Evolutionary conservation across 1,284 basidiomycete species (phyloP).

Genomic region (Ustilago nuda): DNA sequence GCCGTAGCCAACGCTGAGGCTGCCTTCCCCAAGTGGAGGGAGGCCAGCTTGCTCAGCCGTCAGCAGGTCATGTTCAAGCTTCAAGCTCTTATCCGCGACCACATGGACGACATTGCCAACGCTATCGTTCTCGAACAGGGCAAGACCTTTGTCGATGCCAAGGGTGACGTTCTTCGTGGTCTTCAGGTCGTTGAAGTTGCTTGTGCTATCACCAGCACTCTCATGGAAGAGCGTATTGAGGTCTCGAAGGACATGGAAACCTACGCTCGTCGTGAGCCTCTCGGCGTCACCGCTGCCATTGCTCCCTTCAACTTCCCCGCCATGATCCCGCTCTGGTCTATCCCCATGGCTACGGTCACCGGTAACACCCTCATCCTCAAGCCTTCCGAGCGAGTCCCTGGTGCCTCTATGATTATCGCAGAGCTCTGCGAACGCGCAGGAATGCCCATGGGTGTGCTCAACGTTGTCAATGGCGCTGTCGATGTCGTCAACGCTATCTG

Average conservation of each 20-base stretch:
- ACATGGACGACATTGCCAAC: conserved; percentile 70
- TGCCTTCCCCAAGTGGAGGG: conserved; percentile 90
- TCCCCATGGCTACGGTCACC: conserved; percentile 77
- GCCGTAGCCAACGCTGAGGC: conserved; percentile 88
- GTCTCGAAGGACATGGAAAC: conserved; percentile 98
- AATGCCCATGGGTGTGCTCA: conserved; percentile 69
- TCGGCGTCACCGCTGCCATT: conserved; percentile 70
- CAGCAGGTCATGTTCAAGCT: conserved; percentile 85
- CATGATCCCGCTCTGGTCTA: conserved; percentile 92
- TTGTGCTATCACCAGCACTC: conserved; percentile 81
- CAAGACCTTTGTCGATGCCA: conserved; percentile 78
- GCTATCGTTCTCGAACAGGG: conserved; percentile 67
- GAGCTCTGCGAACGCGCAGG: conserved; percentile 89
- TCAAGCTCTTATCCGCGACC: conserved; percentile 69
- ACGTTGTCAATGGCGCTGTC: conserved; percentile 83
- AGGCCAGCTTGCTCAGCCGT: conserved; percentile 83
- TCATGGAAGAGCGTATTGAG: conserved; percentile 92
- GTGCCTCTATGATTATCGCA: conserved; percentile 96
- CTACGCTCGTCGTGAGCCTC: conserved; percentile 80
- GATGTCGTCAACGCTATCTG: conserved; percentile 94
- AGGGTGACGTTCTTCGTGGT: conserved; percentile 92
- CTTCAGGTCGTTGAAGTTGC: conserved; percentile 94
- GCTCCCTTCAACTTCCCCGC: conserved; percentile 72
- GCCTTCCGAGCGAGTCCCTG: conserved; percentile 95
- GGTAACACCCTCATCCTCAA: conserved; percentile 96